Evolutionary conservation across 2,329 filamentous ascomycete genomes (phyloP).

Genomic region (Neofusicoccum parvum): DNA sequence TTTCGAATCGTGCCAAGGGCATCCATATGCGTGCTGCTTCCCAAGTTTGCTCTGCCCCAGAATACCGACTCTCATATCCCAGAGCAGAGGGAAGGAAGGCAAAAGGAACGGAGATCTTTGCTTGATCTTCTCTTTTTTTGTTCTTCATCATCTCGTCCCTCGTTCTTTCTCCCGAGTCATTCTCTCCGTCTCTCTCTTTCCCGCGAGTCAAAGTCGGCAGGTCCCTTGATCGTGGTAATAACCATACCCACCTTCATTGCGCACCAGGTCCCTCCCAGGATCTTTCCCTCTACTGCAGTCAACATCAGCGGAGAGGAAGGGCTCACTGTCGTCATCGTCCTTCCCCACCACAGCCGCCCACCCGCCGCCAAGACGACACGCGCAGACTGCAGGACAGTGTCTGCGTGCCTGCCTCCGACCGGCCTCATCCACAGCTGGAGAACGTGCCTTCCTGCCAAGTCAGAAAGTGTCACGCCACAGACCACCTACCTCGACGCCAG

Average conservation of each 20-base stretch:
- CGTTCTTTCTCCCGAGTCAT: background rate
- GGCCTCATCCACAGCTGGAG: background rate
- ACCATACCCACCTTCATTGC: background rate
- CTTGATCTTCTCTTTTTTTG: background rate
- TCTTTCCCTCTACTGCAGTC: background rate
- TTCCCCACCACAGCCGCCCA: background rate
- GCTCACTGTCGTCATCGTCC: background rate
- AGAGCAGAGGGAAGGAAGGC: background rate
- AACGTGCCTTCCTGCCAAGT: background rate
- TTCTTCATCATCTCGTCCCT: background rate
- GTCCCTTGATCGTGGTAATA: background rate
- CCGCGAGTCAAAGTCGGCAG: background rate
- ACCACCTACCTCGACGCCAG: background rate
- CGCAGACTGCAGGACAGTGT: background rate
- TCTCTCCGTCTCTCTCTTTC: background rate
- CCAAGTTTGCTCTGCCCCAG: background rate
- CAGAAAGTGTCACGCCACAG: background rate
- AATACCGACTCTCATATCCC: background rate
- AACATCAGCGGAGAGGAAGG: background rate
- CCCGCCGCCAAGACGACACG: background rate
- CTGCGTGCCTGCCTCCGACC: background rate
- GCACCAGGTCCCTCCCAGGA: background rate
- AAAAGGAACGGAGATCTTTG: background rate
- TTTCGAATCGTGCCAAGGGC: background rate
- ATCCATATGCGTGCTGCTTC: constrained; percentile 5